phyloP scores from a whole-genome alignment of 129 eudicot species.

The Apium graveolens region DNA sequence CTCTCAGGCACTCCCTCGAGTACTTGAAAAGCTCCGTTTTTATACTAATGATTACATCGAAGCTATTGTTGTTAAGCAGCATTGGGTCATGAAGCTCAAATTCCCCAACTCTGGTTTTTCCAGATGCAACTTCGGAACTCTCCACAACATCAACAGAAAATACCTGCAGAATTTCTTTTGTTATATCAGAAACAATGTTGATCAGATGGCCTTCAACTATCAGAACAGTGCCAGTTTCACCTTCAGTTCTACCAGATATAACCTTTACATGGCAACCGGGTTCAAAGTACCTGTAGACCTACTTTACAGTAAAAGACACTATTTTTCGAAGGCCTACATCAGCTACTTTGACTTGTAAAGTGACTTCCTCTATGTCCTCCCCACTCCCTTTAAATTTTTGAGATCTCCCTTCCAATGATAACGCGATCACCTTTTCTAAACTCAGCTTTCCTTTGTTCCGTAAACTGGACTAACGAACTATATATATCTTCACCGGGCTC shows the following conservation, averaged over 20 bases:
- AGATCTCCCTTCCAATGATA: slow-evolving; percentile 81
- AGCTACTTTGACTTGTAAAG: slow-evolving; percentile 76
- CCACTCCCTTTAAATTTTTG: slow-evolving; percentile 72
- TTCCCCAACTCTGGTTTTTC: slow-evolving; percentile 75
- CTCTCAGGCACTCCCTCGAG: slow-evolving; percentile 91
- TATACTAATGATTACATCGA: slow-evolving; percentile 88
- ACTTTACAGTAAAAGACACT: slow-evolving; percentile 69
- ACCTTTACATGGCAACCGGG: slow-evolving; percentile 96
- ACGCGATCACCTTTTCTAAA: slow-evolving; percentile 88
- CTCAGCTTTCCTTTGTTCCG: slow-evolving; percentile 85
- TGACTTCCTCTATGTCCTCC: slow-evolving; percentile 89
- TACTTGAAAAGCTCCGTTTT: slow-evolving; percentile 90
- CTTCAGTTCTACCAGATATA: slow-evolving; percentile 81
- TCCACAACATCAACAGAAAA: slow-evolving; percentile 92
- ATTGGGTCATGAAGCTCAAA: slow-evolving; percentile 97
- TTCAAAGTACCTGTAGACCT: slow-evolving; percentile 94
- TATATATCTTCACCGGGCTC: slow-evolving; percentile 69
- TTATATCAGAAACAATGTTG: slow-evolving; percentile 75
- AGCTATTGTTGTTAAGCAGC: slow-evolving; percentile 76
- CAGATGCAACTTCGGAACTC: slow-evolving; percentile 75
- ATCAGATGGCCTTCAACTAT: slow-evolving; percentile 82
- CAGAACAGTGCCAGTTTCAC: slow-evolving; percentile 92
- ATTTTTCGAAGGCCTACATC: slow-evolving; percentile 68
- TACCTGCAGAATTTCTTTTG: slow-evolving; percentile 89
- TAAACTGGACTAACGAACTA: slow-evolving; percentile 60